These are phyloP conservation scores for Lojkania enalia DNA, from an alignment of 2,329 filamentous ascomycete species.

Conservation along the genomic window DNA sequence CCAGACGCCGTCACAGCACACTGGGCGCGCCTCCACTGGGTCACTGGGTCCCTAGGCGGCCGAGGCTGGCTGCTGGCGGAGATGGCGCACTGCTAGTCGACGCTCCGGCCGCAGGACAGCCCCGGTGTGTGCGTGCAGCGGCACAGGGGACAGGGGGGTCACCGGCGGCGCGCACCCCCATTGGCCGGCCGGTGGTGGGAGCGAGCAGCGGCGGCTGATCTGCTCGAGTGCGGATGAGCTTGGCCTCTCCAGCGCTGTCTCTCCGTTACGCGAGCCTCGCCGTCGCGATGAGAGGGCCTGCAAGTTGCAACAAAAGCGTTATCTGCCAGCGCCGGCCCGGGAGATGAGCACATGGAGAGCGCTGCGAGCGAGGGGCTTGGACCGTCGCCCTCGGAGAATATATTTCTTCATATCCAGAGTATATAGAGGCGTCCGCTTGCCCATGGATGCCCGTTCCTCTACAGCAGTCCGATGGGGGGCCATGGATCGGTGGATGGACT, in stretches of 20 bases:
- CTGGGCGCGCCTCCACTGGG: background rate
- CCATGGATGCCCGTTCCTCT: too few species aligned
- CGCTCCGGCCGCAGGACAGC: background rate
- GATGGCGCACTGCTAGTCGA: conserved; percentile 1
- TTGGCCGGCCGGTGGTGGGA: conserved; percentile 7
- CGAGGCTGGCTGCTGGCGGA: conserved; percentile 5
- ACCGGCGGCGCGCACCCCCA: background rate
- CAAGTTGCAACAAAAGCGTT: background rate
- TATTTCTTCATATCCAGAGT: background rate
- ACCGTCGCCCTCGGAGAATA: conserved; percentile 18
- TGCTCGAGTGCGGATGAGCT: conserved; percentile 24
- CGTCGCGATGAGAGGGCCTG: too few species aligned
- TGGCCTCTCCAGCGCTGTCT: conserved; percentile 21
- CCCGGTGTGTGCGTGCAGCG: conserved; percentile 3
- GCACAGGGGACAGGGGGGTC: conserved; percentile 7
- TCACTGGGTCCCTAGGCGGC: background rate
- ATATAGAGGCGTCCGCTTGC: background rate
- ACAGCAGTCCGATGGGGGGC: too few species aligned
- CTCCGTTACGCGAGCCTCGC: conserved; percentile 20
- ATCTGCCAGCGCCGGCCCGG: conserved; percentile 19
- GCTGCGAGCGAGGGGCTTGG: conserved; percentile 9
- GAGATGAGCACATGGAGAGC: conserved; percentile 21
- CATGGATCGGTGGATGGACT: too few species aligned
- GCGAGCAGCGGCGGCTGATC: conserved; percentile 32
- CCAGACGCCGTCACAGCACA: too few species aligned